Percentiles rank a stretch among this genome's conserved stretches.
phyloP scores from a whole-genome alignment of 371 early-diverging fungal genomes.

The Rhizopus sp. region DNA sequence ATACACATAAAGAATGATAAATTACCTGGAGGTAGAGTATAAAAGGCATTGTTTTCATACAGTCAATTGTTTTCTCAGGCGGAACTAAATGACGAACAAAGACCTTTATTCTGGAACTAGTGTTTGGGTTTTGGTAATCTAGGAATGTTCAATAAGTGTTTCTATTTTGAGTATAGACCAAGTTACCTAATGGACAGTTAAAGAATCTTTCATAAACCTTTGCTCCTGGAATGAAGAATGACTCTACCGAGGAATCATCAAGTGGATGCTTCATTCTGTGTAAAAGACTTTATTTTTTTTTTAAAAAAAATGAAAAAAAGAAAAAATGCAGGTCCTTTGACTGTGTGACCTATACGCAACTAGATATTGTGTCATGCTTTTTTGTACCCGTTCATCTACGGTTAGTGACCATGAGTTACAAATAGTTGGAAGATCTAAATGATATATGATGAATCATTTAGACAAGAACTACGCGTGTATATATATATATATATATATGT shows the following conservation, averaged over 20 bases:
- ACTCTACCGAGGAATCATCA: constrained; percentile 47
- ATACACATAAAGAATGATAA: not conserved
- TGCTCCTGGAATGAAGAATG: constrained; percentile 60
- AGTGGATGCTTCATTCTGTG: constrained; percentile 22
- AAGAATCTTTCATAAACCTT: constrained; percentile 63
- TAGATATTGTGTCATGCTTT: not conserved
- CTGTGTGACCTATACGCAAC: not conserved
- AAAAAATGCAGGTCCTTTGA: not conserved
- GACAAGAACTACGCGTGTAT: too few relatives aligned
- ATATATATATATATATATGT: too few relatives aligned
- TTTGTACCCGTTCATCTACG: too few relatives aligned
- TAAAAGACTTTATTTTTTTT: not conserved
- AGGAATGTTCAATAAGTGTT: not conserved
- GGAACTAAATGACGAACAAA: constrained; percentile 66
- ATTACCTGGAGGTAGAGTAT: constrained; percentile 62
- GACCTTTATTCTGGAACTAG: constrained; percentile 40
- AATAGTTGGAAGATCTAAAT: too few relatives aligned
- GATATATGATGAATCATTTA: too few relatives aligned
- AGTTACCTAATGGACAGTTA: constrained; percentile 54
- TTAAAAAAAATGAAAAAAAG: not conserved
- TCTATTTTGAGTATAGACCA: not conserved
- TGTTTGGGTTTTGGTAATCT: constrained; percentile 45
- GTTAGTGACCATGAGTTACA: too few relatives aligned
- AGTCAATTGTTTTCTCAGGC: constrained; percentile 35
- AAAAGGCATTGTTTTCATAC: constrained; percentile 56